Evolutionary conservation across 2,329 filamentous ascomycete genomes (phyloP).

Genomic region (Cylindrodendrum hubeiense): DNA sequence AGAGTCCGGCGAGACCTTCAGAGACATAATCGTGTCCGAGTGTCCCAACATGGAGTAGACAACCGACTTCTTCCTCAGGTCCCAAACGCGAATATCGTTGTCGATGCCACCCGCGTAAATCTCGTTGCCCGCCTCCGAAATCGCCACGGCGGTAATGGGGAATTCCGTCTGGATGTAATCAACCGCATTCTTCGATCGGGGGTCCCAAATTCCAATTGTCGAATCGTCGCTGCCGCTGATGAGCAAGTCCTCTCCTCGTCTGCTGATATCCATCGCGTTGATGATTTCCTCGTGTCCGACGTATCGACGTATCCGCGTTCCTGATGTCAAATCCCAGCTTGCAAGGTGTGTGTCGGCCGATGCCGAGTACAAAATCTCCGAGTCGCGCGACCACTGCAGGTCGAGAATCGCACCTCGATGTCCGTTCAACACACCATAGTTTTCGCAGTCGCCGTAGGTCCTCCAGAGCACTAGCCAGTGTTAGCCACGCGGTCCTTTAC

Average conservation of each 20-base stretch:
- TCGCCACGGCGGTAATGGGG: constrained; percentile 88
- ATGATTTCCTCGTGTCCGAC: constrained; percentile 96
- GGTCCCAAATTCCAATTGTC: constrained; percentile 95
- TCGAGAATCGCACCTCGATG: constrained; percentile 94
- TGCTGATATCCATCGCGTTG: constrained; percentile 90
- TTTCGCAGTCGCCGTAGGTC: constrained; percentile 92
- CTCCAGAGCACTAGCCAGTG: constrained; percentile 83
- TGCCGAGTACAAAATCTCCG: constrained; percentile 88
- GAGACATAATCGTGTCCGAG: constrained; percentile 89
- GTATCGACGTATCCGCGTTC: constrained; percentile 91
- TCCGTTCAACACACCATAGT: constrained; percentile 89
- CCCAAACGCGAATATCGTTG: constrained; percentile 98
- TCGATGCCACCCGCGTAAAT: constrained; percentile 96
- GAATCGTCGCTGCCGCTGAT: constrained; percentile 95
- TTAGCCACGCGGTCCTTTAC: constrained; percentile 26
- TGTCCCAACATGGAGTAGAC: constrained; percentile 92
- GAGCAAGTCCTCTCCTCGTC: constrained; percentile 89
- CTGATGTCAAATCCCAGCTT: constrained; percentile 94
- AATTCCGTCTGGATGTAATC: constrained; percentile 93
- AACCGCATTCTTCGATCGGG: constrained; percentile 86
- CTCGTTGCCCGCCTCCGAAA: constrained; percentile 96
- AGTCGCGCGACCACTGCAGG: constrained; percentile 96
- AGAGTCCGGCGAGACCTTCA: constrained; percentile 92
- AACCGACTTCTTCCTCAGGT: constrained; percentile 89
- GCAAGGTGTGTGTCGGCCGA: constrained; percentile 94